These are phyloP conservation scores for Penicillium frequentans DNA, from an alignment of 2,329 filamentous ascomycete species.

Conservation along the genomic window DNA sequence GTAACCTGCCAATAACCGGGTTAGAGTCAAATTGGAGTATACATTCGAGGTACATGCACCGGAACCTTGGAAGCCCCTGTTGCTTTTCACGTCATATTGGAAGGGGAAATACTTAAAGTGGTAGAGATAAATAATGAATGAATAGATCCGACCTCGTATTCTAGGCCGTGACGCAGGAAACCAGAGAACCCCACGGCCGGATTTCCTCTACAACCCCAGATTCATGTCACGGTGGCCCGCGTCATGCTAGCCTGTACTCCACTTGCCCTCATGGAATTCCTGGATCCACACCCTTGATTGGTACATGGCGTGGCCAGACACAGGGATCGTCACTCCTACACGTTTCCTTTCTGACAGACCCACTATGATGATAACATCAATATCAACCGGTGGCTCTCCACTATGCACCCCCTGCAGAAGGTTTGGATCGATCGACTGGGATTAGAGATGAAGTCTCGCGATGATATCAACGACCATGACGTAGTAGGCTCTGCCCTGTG, in stretches of 20 bases:
- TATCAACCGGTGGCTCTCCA: slow-evolving; percentile 8
- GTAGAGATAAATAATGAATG: not conserved
- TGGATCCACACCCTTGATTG: slow-evolving; percentile 7
- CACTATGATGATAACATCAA: slow-evolving; percentile 17
- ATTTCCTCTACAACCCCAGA: not conserved
- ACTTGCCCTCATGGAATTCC: slow-evolving; percentile 6
- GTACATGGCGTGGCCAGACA: not conserved
- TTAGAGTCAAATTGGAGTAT: not conserved
- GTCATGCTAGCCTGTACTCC: slow-evolving; percentile 12
- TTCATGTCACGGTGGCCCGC: not conserved
- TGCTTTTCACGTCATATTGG: not conserved
- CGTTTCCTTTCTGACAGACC: slow-evolving; percentile 6
- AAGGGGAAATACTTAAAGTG: not conserved
- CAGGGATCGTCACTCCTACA: slow-evolving; percentile 8
- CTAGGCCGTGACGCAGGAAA: not conserved
- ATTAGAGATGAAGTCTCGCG: slow-evolving; percentile 1
- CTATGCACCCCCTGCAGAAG: slow-evolving; percentile 14
- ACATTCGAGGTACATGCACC: not conserved
- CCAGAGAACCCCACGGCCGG: too few species aligned
- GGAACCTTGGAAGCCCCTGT: not conserved
- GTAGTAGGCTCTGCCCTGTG: slow-evolving; percentile 13
- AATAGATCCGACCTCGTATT: not conserved
- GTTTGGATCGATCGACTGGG: slow-evolving; percentile 12
- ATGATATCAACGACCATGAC: slow-evolving; percentile 26
- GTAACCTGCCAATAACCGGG: slow-evolving; percentile 9